Conservation (phyloP, 768 basidiomycete species). For the Hydnum rufescens region DNA sequence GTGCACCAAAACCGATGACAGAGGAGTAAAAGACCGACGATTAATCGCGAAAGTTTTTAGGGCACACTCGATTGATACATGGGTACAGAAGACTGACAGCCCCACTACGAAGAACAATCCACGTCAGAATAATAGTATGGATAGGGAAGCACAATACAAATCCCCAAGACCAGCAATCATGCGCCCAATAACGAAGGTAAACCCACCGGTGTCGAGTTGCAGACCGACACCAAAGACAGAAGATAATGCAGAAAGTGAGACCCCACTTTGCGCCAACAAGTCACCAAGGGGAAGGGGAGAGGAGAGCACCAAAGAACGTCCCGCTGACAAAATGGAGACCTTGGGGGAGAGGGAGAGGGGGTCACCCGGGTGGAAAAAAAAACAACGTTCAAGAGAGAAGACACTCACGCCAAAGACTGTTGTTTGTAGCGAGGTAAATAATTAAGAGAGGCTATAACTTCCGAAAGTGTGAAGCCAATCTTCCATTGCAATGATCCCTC, state of each 20-base stretch:
- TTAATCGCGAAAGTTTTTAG: slow-evolving; percentile 57
- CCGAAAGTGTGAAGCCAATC: slow-evolving; percentile 37
- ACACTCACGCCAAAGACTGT: slow-evolving; percentile 24
- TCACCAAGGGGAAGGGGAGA: slow-evolving; percentile 29
- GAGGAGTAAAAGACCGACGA: slow-evolving; percentile 52
- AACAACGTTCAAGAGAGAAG: neutral
- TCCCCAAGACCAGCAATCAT: slow-evolving; percentile 54
- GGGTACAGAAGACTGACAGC: slow-evolving; percentile 47
- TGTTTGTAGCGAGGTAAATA: slow-evolving; percentile 14
- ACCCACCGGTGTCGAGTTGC: slow-evolving; percentile 19
- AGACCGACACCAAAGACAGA: slow-evolving; percentile 50
- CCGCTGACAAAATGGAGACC: slow-evolving; percentile 59
- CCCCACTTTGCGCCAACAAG: slow-evolving; percentile 30
- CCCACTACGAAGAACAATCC: slow-evolving; percentile 26
- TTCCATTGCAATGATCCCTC: slow-evolving; percentile 50
- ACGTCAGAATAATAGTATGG: neutral
- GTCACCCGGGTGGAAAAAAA: neutral
- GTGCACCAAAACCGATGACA: slow-evolving; percentile 45
- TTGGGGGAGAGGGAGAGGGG: neutral
- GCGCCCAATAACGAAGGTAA: slow-evolving; percentile 47
- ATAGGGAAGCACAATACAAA: neutral
- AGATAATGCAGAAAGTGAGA: slow-evolving; percentile 25
- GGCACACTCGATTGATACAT: slow-evolving; percentile 41
- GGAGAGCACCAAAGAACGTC: slow-evolving; percentile 44
- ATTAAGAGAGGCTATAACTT: slow-evolving; percentile 25